Evolutionary conservation across 2,329 filamentous ascomycete genomes (phyloP).

Genomic region (Diplodia seriata): DNA sequence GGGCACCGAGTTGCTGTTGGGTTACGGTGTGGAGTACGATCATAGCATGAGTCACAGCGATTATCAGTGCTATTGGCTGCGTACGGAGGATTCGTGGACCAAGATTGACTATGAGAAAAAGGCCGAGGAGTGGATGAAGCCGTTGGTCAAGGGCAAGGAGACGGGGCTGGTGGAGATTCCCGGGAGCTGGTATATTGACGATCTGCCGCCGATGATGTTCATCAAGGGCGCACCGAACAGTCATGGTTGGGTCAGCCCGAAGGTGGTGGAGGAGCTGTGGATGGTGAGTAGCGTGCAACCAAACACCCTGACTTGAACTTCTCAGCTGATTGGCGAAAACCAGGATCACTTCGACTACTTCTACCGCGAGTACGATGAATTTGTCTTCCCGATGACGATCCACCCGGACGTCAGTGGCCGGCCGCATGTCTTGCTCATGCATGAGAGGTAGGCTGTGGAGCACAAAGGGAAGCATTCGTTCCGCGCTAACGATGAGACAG

Average conservation of each 20-base stretch:
- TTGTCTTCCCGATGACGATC: constrained; percentile 78
- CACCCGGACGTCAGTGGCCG: constrained; percentile 71
- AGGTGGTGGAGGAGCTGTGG: constrained; percentile 71
- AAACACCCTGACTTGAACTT: constrained; percentile 44
- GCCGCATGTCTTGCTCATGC: constrained; percentile 76
- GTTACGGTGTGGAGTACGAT: constrained; percentile 74
- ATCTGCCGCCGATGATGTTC: constrained; percentile 71
- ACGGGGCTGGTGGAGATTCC: constrained; percentile 73
- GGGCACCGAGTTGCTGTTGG: constrained; percentile 68
- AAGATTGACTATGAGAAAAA: constrained; percentile 71
- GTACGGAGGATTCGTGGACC: constrained; percentile 70
- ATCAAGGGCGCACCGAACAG: constrained; percentile 70
- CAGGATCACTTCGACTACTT: constrained; percentile 73
- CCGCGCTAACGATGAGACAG: constrained; percentile 38
- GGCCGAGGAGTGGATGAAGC: constrained; percentile 71
- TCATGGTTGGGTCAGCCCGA: constrained; percentile 65
- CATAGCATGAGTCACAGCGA: constrained; percentile 72
- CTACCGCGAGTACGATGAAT: constrained; percentile 78
- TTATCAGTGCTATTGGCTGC: constrained; percentile 68
- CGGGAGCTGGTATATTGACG: constrained; percentile 68
- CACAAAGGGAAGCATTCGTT: neutral
- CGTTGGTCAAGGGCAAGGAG: constrained; percentile 63
- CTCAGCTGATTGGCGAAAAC: constrained; percentile 59
- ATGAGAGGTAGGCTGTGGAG: constrained; percentile 62
- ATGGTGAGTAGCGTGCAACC: constrained; percentile 38